Base-by-base conservation (phyloP, 1,284 basidiomycete genomes). In the Moesziomyces globuligerus region DNA sequence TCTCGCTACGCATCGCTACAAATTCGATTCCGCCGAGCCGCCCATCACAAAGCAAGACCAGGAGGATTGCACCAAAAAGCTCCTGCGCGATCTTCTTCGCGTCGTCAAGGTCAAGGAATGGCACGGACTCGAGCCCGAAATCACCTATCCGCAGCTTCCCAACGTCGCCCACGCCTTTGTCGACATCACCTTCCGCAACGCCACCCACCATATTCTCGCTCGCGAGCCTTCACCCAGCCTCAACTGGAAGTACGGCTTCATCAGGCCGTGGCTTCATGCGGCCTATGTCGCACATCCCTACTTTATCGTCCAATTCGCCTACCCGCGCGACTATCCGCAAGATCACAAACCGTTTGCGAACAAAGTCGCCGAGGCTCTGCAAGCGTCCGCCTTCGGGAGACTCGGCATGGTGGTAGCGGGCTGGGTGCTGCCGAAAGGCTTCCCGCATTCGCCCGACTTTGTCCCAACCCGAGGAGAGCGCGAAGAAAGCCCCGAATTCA, bases 1-100 rank as follows among this genome's bases (percentile, higher is more conserved):
- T 2, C 24, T 57, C 4, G 24, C 28, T 8, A 51, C 48, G 23
- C 48, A 58, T 47, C 55, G 55, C 0, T 58, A 47, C 20, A 13
- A 17, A 11, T 11, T 50, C 3, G 13, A 7, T 42, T 0, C 20
- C 10, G 1, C n/a, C n/a, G 3, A 9, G 37, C 17, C 42, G 28
- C 21, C 45, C 52, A 1, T 7, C 2, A 42, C 45, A 0, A 6
- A 25, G 0, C 25, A 34, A 5, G 47, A n/a, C 4, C 6, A 46
- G n/a, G 3, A 5, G 1, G 7, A 26, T 15, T 21, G 55, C 3
- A 24, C 26, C 5, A n/a, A 7, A 7, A 7, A 11, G 7, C 6
- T 58, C 15, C 20, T 28, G 6, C 7, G 4, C 0, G 43, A 51
- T 9, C 32, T 58, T 0, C 23, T 46, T 1, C 5, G 1, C 4